Evolutionary conservation across 225 moss, liverwort and hornwort species (phyloP).

Genomic region (Anthoceros angustus): DNA sequence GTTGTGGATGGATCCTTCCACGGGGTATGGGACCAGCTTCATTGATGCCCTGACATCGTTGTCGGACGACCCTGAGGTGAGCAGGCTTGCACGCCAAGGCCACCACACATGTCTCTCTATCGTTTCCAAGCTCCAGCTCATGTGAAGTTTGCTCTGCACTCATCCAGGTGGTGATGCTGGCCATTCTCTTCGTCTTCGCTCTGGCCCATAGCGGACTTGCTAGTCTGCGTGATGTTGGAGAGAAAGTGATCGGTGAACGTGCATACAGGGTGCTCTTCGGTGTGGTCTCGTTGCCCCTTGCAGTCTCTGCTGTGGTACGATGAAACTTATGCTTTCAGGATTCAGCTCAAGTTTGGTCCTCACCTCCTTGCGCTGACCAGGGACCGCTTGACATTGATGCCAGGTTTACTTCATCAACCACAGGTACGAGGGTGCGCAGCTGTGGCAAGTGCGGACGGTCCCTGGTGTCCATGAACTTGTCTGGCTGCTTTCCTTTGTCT

Average conservation of each 20-base stretch:
- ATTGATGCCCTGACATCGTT: conserved; percentile 49
- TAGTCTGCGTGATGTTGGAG: conserved; percentile 55
- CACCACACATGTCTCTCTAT: background rate
- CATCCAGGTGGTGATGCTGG: conserved; percentile 67
- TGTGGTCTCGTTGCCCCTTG: conserved; percentile 46
- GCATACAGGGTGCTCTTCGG: conserved; percentile 68
- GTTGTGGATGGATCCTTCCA: conserved; percentile 61
- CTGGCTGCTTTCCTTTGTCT: conserved; percentile 69
- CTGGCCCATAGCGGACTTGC: conserved; percentile 88
- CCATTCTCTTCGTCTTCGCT: conserved; percentile 57
- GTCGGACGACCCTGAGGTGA: conserved; percentile 70
- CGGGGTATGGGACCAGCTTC: conserved; percentile 66
- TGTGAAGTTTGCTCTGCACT: background rate
- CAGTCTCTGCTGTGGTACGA: conserved; percentile 59
- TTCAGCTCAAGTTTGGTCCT: background rate
- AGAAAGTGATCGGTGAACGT: conserved; percentile 73
- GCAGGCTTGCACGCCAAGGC: background rate
- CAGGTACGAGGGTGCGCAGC: conserved; percentile 78
- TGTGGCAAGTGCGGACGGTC: conserved; percentile 66
- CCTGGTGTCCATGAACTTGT: conserved; percentile 71
- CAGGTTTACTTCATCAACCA: conserved; percentile 96
- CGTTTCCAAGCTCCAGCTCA: background rate
- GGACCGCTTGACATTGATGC: background rate
- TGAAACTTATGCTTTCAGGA: background rate
- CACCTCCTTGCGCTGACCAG: background rate